Evolutionary conservation across 805 yeast species (phyloP), one percentile per base, ranked within the genome.

Genomic region (Saccharomycopsis microspora): DNA sequence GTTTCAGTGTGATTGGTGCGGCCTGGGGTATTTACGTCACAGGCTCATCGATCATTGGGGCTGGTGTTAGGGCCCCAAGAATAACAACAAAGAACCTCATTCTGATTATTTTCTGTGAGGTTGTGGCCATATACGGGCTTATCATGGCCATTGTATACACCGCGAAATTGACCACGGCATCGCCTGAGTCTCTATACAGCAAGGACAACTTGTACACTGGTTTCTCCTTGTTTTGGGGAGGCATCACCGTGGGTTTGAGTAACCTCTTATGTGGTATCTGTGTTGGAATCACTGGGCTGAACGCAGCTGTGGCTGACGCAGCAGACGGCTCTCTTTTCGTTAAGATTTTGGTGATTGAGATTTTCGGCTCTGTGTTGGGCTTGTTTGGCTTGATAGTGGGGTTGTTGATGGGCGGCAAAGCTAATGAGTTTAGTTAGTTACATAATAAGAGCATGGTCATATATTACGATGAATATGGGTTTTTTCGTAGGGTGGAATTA

Each of bases 21-120:
- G 97, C 97, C 4, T 93, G 98, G 98, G 98, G 98, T 55, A 93
- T 93, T 56, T 93, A 90, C 64, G 76, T 93, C 53, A 90, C 97
- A 2, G 98, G 98, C 39, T 74, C 96, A 1, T 80, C 96, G 32
- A 85, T 93, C 57, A 68, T 93, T 53, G 98, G 98, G 58, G 98
- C 98, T 3, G 98, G 98, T 71, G 97, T 93, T 51, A 85, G 85
- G 65, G 93, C 96, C 9, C 98, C 98, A 45, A 75, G 97, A 63
- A 94, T 93, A 62, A 89, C 97, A 41, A 93, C 98, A 47, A 93
- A 93, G 72, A 93, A 93, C 65, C 76, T 93, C 63, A 94, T 93
- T 55, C 85, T 95, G 39, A 93, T 93, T 64, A 94, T 93, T 69
- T 93, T 93, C 73, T 93, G 98, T 74, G 98, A 93, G 69, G 98